Conservation (phyloP, 148 eudicot genomes). For the Simmondsia chinensis region DNA sequence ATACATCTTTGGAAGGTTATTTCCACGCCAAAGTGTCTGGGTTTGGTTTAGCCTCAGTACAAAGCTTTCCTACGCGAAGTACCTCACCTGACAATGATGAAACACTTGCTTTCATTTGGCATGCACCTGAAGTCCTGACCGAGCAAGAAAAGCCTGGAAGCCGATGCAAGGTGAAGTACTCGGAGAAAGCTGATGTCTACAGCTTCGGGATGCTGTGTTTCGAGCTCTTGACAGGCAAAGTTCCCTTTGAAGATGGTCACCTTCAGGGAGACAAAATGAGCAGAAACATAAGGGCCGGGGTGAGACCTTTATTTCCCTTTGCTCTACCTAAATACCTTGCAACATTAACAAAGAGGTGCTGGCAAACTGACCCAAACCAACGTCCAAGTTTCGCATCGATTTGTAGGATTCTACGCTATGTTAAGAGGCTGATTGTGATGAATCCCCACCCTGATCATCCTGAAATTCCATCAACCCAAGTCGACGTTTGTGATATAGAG, state of each 20-base stretch:
- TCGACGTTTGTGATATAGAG: conserved; percentile 54
- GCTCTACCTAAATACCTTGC: conserved; percentile 50
- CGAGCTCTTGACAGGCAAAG: conserved; percentile 56
- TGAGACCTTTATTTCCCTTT: conserved; percentile 55
- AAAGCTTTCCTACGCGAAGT: conserved; percentile 12
- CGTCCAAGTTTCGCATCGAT: conserved; percentile 52
- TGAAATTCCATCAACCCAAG: conserved; percentile 35
- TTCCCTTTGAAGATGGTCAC: conserved; percentile 54
- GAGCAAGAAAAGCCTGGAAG: conserved; percentile 45
- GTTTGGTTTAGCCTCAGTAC: conserved; percentile 32
- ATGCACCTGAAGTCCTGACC: conserved; percentile 56
- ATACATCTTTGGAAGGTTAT: conserved; percentile 29
- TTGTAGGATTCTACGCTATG: conserved; percentile 48
- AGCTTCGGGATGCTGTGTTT: conserved; percentile 69
- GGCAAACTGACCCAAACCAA: conserved; percentile 50
- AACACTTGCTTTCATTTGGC: conserved; percentile 33
- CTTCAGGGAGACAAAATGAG: conserved; percentile 61
- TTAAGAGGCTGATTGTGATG: conserved; percentile 38
- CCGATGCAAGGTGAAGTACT: conserved; percentile 21
- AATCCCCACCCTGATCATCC: conserved; percentile 44
- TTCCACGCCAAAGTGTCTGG: conserved; percentile 43
- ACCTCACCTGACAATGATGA: conserved; percentile 18
- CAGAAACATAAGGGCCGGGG: conserved; percentile 54
- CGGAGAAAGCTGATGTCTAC: conserved; percentile 65
- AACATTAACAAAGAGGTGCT: conserved; percentile 41